Percentiles rank a stretch among this genome's conserved stretches.
Evolutionary conservation across 73 alveolate genomes (phyloP).

Genomic region (Stentor coeruleus): DNA sequence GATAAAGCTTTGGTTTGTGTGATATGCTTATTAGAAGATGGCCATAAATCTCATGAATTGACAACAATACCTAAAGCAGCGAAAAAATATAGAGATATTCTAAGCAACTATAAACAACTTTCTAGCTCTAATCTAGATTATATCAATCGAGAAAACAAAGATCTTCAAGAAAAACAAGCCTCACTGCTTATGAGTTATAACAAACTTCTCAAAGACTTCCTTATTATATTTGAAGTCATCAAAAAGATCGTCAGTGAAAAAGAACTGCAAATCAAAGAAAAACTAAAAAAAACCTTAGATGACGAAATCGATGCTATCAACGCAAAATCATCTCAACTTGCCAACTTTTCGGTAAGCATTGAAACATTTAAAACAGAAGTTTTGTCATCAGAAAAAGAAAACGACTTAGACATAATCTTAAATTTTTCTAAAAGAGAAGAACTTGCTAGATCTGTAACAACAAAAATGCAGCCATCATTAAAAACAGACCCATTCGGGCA

Average conservation of each 20-base stretch:
- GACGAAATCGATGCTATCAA: conserved; percentile 11
- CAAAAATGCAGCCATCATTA: not conserved
- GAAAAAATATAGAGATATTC: not conserved
- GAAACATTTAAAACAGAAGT: conserved; percentile 2
- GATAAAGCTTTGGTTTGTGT: conserved; percentile 49
- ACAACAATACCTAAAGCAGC: not conserved
- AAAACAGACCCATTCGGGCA: not conserved
- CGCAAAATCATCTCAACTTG: not conserved
- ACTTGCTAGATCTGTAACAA: not conserved
- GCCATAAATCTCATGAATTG: conserved; percentile 57
- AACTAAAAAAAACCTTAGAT: not conserved
- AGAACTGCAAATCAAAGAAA: conserved; percentile 11
- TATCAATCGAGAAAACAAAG: not conserved
- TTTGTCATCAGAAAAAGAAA: not conserved
- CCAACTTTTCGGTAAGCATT: not conserved
- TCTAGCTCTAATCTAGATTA: not conserved
- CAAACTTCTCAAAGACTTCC: not conserved
- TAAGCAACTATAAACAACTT: not conserved
- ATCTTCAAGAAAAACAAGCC: not conserved
- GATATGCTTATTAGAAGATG: conserved; percentile 54
- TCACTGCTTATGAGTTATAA: not conserved
- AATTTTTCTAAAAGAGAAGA: not conserved
- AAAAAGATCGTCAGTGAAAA: not conserved
- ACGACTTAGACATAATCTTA: not conserved
- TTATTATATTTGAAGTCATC: not conserved